Percentiles rank a stretch among this genome's conserved stretches.
These are phyloP conservation scores for Ustilago trichophora DNA, from an alignment of 1,284 basidiomycete genomes.

Conservation along the genomic window DNA sequence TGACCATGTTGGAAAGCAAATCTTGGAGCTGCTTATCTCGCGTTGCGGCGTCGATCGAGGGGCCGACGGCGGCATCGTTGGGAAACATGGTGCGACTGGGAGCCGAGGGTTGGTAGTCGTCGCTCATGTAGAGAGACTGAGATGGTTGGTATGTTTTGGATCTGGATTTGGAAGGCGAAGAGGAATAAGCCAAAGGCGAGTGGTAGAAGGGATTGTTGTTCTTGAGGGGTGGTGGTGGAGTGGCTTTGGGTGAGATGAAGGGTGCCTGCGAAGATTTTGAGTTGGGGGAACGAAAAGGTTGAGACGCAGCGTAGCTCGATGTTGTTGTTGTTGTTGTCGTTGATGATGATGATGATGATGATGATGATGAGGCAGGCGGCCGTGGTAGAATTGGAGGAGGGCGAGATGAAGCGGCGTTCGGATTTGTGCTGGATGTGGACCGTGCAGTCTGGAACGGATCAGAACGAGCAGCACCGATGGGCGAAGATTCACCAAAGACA, in stretches of 20 bases:
- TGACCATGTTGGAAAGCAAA: slow-evolving; percentile 55
- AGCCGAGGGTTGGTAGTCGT: slow-evolving; percentile 15
- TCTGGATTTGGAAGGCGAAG: slow-evolving; percentile 18
- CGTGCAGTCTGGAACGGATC: slow-evolving; percentile 11
- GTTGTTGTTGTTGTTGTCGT: slow-evolving; percentile 3
- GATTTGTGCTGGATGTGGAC: background rate
- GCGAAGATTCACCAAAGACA: slow-evolving; percentile 38
- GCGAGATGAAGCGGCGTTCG: slow-evolving; percentile 4
- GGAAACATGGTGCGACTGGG: slow-evolving; percentile 5
- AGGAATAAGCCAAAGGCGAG: slow-evolving; percentile 10
- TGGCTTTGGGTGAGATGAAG: slow-evolving; percentile 36
- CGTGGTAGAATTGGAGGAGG: slow-evolving; percentile 1
- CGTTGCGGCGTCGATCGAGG: slow-evolving; percentile 40
- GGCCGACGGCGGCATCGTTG: slow-evolving; percentile 8
- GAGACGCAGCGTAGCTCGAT: slow-evolving; percentile 30
- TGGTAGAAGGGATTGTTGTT: slow-evolving; percentile 44
- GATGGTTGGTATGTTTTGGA: background rate
- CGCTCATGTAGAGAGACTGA: slow-evolving; percentile 10
- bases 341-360: no score
- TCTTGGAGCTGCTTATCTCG: slow-evolving; percentile 56
- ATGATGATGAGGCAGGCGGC: no score
- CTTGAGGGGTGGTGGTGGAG: slow-evolving; percentile 20
- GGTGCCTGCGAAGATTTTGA: slow-evolving; percentile 24
- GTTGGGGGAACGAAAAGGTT: slow-evolving; percentile 38
- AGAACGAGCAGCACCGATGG: slow-evolving; percentile 11